Evolutionary conservation across 176 grass and related monocot genomes (phyloP).

Genomic region (Oryza nivara): DNA sequence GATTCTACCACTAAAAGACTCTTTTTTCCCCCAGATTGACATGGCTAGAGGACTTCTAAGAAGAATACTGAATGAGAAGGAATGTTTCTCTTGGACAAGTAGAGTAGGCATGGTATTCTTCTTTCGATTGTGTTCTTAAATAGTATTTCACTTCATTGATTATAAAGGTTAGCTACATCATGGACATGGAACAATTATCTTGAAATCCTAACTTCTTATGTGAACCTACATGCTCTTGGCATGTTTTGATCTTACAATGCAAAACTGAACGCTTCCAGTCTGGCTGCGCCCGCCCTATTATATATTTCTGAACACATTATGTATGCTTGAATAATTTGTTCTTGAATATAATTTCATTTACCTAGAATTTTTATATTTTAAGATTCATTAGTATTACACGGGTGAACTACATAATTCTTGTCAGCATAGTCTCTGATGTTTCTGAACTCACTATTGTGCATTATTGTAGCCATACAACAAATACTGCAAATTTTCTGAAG

Average conservation of each 20-base stretch:
- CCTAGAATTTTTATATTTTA: slow-evolving; percentile 15
- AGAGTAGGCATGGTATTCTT: slow-evolving; percentile 82
- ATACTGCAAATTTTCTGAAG: not conserved
- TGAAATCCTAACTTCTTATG: not conserved
- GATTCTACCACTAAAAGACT: slow-evolving; percentile 6
- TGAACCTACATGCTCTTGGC: slow-evolving; percentile 23
- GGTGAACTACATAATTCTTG: slow-evolving; percentile 13
- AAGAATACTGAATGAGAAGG: slow-evolving; percentile 65
- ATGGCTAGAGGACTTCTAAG: slow-evolving; percentile 79
- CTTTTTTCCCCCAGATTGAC: slow-evolving; percentile 62
- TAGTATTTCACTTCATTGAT: slow-evolving; percentile 23
- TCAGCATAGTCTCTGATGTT: not conserved
- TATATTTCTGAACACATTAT: slow-evolving; percentile 28
- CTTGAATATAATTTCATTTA: not conserved
- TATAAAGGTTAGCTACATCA: not conserved
- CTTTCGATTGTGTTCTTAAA: slow-evolving; percentile 13
- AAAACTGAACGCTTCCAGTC: not conserved
- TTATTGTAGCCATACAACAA: not conserved
- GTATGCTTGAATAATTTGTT: not conserved
- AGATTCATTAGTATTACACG: not conserved
- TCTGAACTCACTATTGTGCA: not conserved
- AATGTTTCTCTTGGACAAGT: slow-evolving; percentile 88
- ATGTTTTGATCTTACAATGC: slow-evolving; percentile 8
- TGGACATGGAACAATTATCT: slow-evolving; percentile 2
- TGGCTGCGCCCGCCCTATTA: not conserved